Conservation (phyloP, 345 rosid species). For the Pelargonium nanum region DNA sequence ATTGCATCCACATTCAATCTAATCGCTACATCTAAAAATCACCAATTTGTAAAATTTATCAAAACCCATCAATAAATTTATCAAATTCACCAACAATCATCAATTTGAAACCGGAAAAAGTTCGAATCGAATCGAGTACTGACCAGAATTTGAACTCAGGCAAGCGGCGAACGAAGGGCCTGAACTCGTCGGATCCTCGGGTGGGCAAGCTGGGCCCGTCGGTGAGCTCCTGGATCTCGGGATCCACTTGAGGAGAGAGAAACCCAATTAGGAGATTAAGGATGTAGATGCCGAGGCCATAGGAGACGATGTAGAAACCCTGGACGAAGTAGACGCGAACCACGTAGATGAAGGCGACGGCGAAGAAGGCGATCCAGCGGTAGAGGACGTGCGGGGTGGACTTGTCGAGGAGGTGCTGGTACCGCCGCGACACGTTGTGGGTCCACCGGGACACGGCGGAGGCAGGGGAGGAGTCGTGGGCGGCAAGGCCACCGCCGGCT, state of each 20-base stretch:
- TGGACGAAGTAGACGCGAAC: slow-evolving; percentile 67
- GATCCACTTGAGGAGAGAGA: slow-evolving; percentile 90
- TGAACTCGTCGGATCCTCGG: slow-evolving; percentile 80
- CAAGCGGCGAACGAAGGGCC: slow-evolving; percentile 89
- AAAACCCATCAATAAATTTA: background rate
- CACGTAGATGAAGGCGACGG: slow-evolving; percentile 41
- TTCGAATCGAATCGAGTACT: slow-evolving; percentile 1
- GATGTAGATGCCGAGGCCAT: slow-evolving; percentile 81
- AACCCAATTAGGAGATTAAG: slow-evolving; percentile 78
- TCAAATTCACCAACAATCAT: background rate
- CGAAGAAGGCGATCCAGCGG: slow-evolving; percentile 63
- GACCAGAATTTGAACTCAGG: slow-evolving; percentile 93
- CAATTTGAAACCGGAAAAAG: background rate
- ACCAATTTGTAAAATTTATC: background rate
- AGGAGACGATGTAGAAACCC: slow-evolving; percentile 87
- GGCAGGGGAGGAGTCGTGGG: slow-evolving; percentile 23
- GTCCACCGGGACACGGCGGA: slow-evolving; percentile 32
- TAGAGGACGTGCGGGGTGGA: slow-evolving; percentile 46
- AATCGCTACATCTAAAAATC: background rate
- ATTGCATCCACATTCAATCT: background rate
- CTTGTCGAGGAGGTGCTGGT: slow-evolving; percentile 64
- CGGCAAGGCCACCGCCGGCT: slow-evolving; percentile 20
- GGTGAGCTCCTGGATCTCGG: slow-evolving; percentile 32
- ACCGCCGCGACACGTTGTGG: slow-evolving; percentile 38
- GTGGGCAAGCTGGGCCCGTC: slow-evolving; percentile 73